Evolutionary conservation across 1,284 basidiomycete species (phyloP).

Genomic region (Lentinula novae-zelandiae): DNA sequence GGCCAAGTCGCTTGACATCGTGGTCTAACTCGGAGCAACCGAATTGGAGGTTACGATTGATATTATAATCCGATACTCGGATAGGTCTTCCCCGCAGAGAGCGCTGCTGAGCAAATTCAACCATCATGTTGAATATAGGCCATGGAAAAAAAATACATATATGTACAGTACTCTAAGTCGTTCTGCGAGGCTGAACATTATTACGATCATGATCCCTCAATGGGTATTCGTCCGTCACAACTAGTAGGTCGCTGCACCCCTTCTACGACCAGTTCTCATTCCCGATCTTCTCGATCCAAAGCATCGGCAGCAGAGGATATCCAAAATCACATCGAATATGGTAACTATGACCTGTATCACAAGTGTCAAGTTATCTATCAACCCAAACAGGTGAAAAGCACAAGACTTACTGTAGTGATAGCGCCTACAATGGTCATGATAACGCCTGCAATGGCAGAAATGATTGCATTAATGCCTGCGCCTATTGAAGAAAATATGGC

Average conservation of each 20-base stretch:
- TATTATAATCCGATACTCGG: too few relatives aligned
- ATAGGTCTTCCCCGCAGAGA: too few relatives aligned
- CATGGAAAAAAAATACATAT: too few relatives aligned
- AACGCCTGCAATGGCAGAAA: slow-evolving; percentile 53
- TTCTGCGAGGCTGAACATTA: too few relatives aligned
- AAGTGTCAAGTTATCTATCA: neutral
- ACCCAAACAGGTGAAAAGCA: too few relatives aligned
- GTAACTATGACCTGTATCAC: slow-evolving; percentile 52
- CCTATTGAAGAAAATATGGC: slow-evolving; percentile 63
- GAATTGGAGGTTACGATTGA: too few relatives aligned
- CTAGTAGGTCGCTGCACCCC: neutral
- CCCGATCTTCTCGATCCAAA: slow-evolving; percentile 33
- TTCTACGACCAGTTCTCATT: slow-evolving; percentile 28
- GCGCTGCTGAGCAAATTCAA: too few relatives aligned
- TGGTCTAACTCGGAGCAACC: neutral
- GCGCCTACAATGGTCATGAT: slow-evolving; percentile 55
- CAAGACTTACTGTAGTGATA: slow-evolving; percentile 47
- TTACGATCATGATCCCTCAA: neutral
- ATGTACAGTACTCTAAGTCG: too few relatives aligned
- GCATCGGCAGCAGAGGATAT: slow-evolving; percentile 63
- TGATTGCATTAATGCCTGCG: slow-evolving; percentile 48
- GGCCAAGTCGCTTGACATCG: slow-evolving; percentile 1
- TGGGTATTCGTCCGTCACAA: neutral
- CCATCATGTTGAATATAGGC: too few relatives aligned
- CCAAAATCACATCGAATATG: slow-evolving; percentile 55